Evolutionary conservation across 2,329 filamentous ascomycete genomes (phyloP).

Genomic region (Aspergillus sp.): DNA sequence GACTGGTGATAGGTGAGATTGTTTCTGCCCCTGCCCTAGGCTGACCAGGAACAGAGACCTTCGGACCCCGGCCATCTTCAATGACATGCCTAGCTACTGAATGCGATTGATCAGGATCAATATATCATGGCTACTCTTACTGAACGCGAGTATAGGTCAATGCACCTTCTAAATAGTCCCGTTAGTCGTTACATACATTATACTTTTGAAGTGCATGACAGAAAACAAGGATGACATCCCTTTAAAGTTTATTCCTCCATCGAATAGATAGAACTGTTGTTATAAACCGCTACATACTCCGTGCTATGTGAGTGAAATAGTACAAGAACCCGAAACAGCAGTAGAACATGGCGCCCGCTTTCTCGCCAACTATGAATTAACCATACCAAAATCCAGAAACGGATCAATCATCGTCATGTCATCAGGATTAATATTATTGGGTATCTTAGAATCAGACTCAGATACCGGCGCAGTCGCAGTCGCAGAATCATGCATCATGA

Average conservation of each 20-base stretch:
- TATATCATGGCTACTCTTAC: not conserved
- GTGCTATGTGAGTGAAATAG: not conserved
- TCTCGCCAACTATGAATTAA: slow-evolving; percentile 17
- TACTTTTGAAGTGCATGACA: not conserved
- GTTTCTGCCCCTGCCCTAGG: not conserved
- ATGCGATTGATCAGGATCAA: not conserved
- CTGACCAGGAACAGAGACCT: not conserved
- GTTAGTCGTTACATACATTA: not conserved
- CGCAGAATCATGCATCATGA: slow-evolving; percentile 28
- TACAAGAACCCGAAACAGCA: not conserved
- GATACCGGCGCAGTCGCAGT: not conserved
- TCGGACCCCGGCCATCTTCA: too few species aligned
- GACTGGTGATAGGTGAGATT: not conserved
- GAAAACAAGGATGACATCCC: not conserved
- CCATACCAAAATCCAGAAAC: slow-evolving; percentile 31
- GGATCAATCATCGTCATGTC: slow-evolving; percentile 38
- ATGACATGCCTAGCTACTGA: too few species aligned
- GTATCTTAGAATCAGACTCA: slow-evolving; percentile 27
- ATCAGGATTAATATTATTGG: slow-evolving; percentile 29
- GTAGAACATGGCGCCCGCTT: not conserved
- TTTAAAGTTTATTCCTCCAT: not conserved
- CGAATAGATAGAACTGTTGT: not conserved
- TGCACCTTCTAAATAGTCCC: not conserved
- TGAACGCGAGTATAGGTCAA: not conserved
- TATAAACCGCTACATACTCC: not conserved